phyloP scores from a whole-genome alignment of 768 basidiomycete genomes.

The Royoungia palumana region DNA sequence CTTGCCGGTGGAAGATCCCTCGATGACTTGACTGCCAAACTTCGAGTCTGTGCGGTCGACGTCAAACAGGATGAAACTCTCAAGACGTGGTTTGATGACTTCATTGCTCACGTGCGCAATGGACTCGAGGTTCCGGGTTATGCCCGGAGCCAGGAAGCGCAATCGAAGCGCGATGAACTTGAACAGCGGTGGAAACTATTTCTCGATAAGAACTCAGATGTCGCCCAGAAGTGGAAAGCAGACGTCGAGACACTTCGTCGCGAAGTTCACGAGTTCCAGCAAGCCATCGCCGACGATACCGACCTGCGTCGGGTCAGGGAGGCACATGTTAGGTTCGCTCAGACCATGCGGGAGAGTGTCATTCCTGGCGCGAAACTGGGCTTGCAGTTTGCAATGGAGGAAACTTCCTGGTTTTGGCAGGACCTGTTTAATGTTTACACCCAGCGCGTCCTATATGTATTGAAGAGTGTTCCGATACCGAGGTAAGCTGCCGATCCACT shows the following conservation, averaged over 20 bases:
- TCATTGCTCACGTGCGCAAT: constrained; percentile 44
- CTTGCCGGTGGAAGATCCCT: constrained; percentile 48
- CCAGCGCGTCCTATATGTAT: constrained; percentile 48
- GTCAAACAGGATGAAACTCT: constrained; percentile 53
- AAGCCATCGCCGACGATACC: constrained; percentile 45
- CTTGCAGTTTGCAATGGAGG: constrained; percentile 53
- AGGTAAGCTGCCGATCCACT: constrained; percentile 38
- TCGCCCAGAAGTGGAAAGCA: constrained; percentile 48
- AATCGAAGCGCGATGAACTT: constrained; percentile 41
- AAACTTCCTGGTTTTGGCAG: constrained; percentile 74
- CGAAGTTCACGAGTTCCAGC: constrained; percentile 44
- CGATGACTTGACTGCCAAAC: constrained; percentile 42
- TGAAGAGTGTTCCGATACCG: constrained; percentile 68
- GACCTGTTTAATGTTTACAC: constrained; percentile 80
- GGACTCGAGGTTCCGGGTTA: constrained; percentile 52
- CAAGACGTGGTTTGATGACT: constrained; percentile 52
- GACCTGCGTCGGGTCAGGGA: constrained; percentile 46
- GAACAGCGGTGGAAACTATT: constrained; percentile 49
- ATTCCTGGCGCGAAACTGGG: constrained; percentile 37
- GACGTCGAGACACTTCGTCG: constrained; percentile 45
- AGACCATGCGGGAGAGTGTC: constrained; percentile 46
- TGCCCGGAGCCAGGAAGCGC: constrained; percentile 46
- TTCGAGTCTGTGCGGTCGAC: constrained; percentile 44
- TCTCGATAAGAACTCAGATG: constrained; percentile 41
- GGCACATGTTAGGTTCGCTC: constrained; percentile 48